These are phyloP conservation scores for Glutinoglossum americanum DNA, from an alignment of 495 filamentous ascomycete species.

Conservation along the genomic window DNA sequence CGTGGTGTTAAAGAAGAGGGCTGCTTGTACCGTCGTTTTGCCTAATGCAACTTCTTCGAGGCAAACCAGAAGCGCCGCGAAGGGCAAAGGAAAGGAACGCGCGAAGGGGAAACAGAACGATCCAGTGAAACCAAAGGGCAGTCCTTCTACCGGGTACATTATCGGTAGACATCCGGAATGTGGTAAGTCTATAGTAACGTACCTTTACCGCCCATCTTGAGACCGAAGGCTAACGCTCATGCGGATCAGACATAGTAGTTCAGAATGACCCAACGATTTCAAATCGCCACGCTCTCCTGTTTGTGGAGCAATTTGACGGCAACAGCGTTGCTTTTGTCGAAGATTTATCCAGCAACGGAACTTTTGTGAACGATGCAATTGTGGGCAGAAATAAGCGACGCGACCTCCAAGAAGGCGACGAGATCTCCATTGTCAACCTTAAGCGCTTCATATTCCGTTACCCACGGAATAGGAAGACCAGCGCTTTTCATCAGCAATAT, in stretches of 20 bases:
- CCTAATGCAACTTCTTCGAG: constrained; percentile 15
- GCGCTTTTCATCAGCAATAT: constrained; percentile 71
- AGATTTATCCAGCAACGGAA: constrained; percentile 90
- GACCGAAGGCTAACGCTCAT: neutral
- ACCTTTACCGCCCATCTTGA: neutral
- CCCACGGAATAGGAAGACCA: constrained; percentile 50
- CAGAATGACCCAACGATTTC: constrained; percentile 70
- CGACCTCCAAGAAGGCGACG: constrained; percentile 70
- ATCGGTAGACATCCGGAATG: constrained; percentile 89
- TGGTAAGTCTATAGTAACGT: constrained; percentile 32
- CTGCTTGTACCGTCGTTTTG: constrained; percentile 34
- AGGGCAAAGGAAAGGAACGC: constrained; percentile 16
- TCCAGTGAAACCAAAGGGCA: constrained; percentile 17
- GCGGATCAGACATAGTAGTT: constrained; percentile 46
- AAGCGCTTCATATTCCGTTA: constrained; percentile 82
- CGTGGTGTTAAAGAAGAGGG: constrained; percentile 49
- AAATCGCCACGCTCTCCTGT: constrained; percentile 83
- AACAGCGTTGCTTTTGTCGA: constrained; percentile 64
- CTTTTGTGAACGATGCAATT: constrained; percentile 79
- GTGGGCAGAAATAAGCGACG: constrained; percentile 82
- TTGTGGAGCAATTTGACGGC: constrained; percentile 67
- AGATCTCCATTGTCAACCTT: constrained; percentile 64
- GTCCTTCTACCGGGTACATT: constrained; percentile 65
- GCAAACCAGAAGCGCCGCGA: constrained; percentile 14
- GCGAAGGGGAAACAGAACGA: constrained; percentile 38